Percentiles rank a stretch among this genome's conserved stretches.
These are phyloP conservation scores for Fraxinus quadrangulata DNA, from an alignment of 257 asterid species.

Conservation along the genomic window DNA sequence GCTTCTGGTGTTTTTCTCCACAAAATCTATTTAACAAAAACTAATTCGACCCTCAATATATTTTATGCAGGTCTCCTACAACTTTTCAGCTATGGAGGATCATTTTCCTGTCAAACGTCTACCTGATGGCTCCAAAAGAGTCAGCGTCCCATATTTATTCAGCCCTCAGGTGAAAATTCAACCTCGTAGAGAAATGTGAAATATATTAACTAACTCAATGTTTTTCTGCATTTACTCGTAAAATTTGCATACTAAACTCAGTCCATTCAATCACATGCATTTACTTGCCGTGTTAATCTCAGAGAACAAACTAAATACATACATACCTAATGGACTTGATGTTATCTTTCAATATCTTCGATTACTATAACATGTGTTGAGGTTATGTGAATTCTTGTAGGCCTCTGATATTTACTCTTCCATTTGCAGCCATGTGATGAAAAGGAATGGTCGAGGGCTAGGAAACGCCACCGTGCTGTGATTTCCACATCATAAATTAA, in stretches of 20 bases:
- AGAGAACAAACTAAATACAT: neutral
- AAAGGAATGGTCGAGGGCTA: slow-evolving; percentile 46
- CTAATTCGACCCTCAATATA: neutral
- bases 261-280: neutral
- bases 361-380: neutral
- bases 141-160: slow-evolving; percentile 56
- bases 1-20: neutral
- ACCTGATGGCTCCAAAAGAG: slow-evolving; percentile 96
- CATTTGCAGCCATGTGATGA: slow-evolving; percentile 53
- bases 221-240: neutral
- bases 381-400: neutral
- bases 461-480: slow-evolving; percentile 58
- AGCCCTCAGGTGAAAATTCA: slow-evolving; percentile 62
- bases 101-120: slow-evolving; percentile 62
- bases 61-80: slow-evolving; percentile 51
- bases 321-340: neutral
- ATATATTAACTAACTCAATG: neutral
- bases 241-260: neutral
- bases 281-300: neutral
- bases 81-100: slow-evolving; percentile 36
- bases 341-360: neutral
- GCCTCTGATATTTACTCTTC: neutral
- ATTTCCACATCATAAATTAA: slow-evolving; percentile 2
- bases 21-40: neutral
- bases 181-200: neutral